Base-by-base conservation (phyloP, 148 eudicot species). In the Euryodendron excelsum region DNA sequence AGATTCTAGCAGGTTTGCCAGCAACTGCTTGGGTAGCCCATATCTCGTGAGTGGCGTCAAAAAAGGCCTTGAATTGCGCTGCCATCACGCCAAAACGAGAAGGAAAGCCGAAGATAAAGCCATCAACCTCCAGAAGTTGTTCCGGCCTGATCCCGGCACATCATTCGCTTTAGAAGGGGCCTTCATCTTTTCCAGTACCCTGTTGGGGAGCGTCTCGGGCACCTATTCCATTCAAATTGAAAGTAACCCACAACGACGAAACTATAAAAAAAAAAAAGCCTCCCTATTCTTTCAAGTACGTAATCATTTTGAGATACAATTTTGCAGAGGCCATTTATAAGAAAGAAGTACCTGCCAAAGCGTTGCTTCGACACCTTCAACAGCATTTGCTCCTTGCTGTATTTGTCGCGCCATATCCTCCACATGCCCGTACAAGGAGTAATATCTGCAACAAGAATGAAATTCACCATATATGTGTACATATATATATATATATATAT, bases 71-170 rank as follows among this genome's bases (percentile, higher is more conserved):
- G 68, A 77, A 87, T 69, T 91, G 94, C 33, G 94, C 86, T 18
- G 94, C 86, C 94, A 91, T 91, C 87, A 88, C 86, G 13, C 94
- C 94, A 63, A 91, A 91, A 58, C 94, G 88, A 53, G 94, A 91
- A 20, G 94, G 94, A 52, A 86, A 89, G 34, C 94, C 94, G 61
- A 91, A 91, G 63, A 91, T 69, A 59, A 91, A 91, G 27, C 94
- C 94, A 80, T 91, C 94, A 39, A 92, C 94, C 56, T 89, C 91
- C 70, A 83, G 78, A 27, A 91, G 83, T 61, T 91, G 90, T 41
- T 89, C 88, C 37, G 92, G 88, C 73, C 58, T 83, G 55, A 91
- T 89, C 83, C 90, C 30, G 82, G 74, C 75, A 89, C 82, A 85
- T 91, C 94, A 81, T 79, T 76, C n/a, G 94, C 77, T 52, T 84